These are phyloP conservation scores for Lignosus rhinocerotis DNA, from an alignment of 1,284 basidiomycete species.

Conservation along the genomic window DNA sequence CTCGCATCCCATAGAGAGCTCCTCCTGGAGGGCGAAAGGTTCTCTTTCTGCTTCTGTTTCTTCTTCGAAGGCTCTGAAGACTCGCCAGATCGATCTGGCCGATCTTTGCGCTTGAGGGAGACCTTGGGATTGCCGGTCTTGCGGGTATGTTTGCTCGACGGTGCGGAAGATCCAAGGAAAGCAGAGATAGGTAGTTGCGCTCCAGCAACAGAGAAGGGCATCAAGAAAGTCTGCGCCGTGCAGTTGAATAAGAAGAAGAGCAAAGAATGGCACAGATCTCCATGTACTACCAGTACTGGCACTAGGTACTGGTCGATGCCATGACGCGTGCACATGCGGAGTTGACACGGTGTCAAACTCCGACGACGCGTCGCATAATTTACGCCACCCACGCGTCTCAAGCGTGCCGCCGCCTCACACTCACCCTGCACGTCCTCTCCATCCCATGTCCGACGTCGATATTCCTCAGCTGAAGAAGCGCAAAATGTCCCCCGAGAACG, in stretches of 20 bases:
- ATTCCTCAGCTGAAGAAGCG: conserved; percentile 54
- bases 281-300: too few relatives aligned
- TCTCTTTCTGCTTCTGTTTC: conserved; percentile 20
- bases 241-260: background rate
- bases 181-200: conserved; percentile 26
- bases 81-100: background rate
- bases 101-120: conserved; percentile 13
- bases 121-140: conserved; percentile 1
- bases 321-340: conserved; percentile 20
- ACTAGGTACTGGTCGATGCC: too few relatives aligned
- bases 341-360: conserved; percentile 29
- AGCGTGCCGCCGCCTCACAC: conserved; percentile 2
- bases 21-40: background rate
- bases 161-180: conserved; percentile 13
- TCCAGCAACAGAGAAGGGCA: conserved; percentile 19
- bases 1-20: background rate
- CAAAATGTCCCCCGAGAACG: conserved; percentile 47
- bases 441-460: conserved; percentile 32
- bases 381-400: conserved; percentile 6
- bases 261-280: background rate
- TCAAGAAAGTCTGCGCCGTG: background rate
- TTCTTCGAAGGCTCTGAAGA: conserved; percentile 3
- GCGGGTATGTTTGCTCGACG: conserved; percentile 4
- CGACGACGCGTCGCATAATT: conserved; percentile 24
- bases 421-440: background rate